Evolutionary conservation across 768 basidiomycete species (phyloP).

Genomic region (Suillus fuscotomentosus): DNA sequence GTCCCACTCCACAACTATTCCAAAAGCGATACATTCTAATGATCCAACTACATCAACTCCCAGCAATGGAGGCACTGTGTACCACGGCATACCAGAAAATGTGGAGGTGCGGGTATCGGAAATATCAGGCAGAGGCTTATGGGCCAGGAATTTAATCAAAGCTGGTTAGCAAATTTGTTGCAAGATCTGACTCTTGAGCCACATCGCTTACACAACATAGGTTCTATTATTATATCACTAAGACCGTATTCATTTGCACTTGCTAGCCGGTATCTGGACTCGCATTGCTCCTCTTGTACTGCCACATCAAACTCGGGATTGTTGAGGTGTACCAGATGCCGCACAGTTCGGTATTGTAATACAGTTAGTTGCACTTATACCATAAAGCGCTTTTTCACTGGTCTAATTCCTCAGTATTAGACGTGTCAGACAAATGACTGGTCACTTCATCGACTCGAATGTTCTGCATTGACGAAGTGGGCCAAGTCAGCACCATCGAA

Average conservation of each 20-base stretch:
- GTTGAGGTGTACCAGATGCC: constrained; percentile 76
- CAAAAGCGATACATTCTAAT: constrained; percentile 14
- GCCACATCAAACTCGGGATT: constrained; percentile 38
- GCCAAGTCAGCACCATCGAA: constrained; percentile 45
- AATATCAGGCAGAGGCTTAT: constrained; percentile 46
- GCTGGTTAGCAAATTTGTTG: constrained; percentile 33
- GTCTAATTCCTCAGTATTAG: constrained; percentile 31
- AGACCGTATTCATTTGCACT: constrained; percentile 64
- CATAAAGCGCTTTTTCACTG: constrained; percentile 2
- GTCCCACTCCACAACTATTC: constrained; percentile 22
- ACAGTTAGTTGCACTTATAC: constrained; percentile 42
- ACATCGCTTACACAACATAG: constrained; percentile 34
- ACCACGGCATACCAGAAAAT: constrained; percentile 35
- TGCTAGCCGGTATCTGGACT: constrained; percentile 57
- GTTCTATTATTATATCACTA: constrained; percentile 53
- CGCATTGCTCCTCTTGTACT: constrained; percentile 71
- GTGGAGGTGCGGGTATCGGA: constrained; percentile 39
- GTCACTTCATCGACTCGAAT: constrained; percentile 77
- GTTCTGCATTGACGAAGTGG: constrained; percentile 64
- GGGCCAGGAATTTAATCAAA: constrained; percentile 33
- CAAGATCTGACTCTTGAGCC: background rate
- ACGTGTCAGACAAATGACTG: constrained; percentile 74
- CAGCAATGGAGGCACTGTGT: constrained; percentile 14
- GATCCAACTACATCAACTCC: constrained; percentile 1
- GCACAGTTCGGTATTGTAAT: constrained; percentile 72